Evolutionary conservation across 257 asterid species (phyloP).

Genomic region (Nicotiana sylvestris): DNA sequence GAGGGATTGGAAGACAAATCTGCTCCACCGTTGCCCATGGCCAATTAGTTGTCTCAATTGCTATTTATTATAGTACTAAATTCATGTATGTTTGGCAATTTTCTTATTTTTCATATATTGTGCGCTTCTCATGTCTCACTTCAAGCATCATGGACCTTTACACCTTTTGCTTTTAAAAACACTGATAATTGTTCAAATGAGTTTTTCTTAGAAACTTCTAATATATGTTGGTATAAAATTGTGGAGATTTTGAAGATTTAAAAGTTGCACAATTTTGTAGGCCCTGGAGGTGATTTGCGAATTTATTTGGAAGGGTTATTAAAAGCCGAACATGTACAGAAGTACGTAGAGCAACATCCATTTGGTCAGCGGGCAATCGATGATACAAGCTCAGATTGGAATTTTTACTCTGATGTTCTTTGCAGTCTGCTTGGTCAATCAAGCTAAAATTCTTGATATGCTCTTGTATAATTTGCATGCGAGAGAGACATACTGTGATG

Average conservation of each 20-base stretch:
- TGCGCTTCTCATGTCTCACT: background rate
- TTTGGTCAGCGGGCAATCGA: conserved; percentile 72
- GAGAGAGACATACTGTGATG: background rate
- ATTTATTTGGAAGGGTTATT: conserved; percentile 66
- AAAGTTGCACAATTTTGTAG: conserved; percentile 15
- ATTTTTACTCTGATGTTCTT: conserved; percentile 60
- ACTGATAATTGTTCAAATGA: background rate
- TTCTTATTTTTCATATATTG: background rate
- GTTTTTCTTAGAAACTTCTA: background rate
- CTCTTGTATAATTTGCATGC: background rate
- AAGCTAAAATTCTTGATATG: background rate
- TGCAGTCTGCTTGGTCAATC: conserved; percentile 21
- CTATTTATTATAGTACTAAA: no score
- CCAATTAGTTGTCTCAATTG: no score
- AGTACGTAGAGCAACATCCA: conserved; percentile 59
- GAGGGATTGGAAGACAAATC: no score
- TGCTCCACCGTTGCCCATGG: no score
- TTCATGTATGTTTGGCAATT: background rate
- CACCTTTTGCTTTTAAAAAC: background rate
- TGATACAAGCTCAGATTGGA: conserved; percentile 49
- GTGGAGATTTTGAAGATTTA: background rate
- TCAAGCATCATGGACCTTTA: background rate
- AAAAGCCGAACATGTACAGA: conserved; percentile 40
- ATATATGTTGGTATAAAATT: background rate
- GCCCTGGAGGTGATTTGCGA: conserved; percentile 72